Evolutionary conservation across 2,329 filamentous ascomycete species (phyloP).

Genomic region (Ascochyta koolunga): DNA sequence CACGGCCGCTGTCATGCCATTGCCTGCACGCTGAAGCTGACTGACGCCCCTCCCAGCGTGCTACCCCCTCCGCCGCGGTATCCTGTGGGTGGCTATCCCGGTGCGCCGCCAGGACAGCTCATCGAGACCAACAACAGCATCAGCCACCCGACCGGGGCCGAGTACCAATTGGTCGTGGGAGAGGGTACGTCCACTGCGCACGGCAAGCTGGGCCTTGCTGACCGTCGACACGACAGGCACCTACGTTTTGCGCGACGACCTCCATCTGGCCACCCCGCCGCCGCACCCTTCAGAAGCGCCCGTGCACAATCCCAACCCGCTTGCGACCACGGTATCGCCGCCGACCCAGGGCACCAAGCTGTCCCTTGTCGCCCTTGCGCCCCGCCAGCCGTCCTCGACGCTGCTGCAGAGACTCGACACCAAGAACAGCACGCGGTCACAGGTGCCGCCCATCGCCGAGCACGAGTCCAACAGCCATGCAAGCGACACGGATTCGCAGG

Average conservation of each 20-base stretch:
- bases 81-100: constrained; percentile 75
- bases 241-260: constrained; percentile 87
- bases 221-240: constrained; percentile 65
- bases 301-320: constrained; percentile 83
- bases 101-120: constrained; percentile 73
- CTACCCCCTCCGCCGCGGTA: constrained; percentile 86
- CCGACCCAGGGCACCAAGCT: constrained; percentile 84
- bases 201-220: constrained; percentile 14
- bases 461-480: constrained; percentile 52
- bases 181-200: constrained; percentile 68
- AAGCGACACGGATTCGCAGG: constrained; percentile 54
- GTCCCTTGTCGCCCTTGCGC: constrained; percentile 75
- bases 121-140: constrained; percentile 95
- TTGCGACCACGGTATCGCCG: constrained; percentile 83
- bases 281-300: constrained; percentile 95
- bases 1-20: constrained; percentile 17
- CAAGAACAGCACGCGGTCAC: constrained; percentile 49
- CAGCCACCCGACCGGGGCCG: constrained; percentile 77
- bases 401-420: constrained; percentile 51
- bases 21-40: constrained; percentile 25
- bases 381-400: constrained; percentile 52
- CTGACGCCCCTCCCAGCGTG: constrained; percentile 55
- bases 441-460: constrained; percentile 55
- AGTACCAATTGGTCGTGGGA: constrained; percentile 89
- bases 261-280: constrained; percentile 90